Conservation (phyloP, 2,329 filamentous ascomycete genomes). For the Aspergillus sp. region DNA sequence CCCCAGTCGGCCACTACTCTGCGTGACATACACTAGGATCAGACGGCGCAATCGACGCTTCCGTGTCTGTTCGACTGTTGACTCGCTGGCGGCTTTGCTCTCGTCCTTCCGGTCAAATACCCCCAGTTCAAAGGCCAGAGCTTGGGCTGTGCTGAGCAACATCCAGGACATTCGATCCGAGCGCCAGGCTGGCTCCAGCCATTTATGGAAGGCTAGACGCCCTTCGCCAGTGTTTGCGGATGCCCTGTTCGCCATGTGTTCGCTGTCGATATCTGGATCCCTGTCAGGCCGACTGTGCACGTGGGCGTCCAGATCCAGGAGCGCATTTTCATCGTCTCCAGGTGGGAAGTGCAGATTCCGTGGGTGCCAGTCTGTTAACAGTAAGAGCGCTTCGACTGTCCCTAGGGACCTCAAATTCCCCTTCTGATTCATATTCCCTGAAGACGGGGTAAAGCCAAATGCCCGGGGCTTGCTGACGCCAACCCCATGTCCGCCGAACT, state of each 20-base stretch:
- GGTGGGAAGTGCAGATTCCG: slow-evolving; percentile 86
- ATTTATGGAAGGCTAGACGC: slow-evolving; percentile 75
- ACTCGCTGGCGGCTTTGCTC: slow-evolving; percentile 48
- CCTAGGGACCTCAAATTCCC: slow-evolving; percentile 81
- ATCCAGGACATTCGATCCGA: slow-evolving; percentile 98
- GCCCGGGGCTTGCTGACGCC: slow-evolving; percentile 59
- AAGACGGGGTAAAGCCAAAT: slow-evolving; percentile 54
- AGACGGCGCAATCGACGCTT: slow-evolving; percentile 77
- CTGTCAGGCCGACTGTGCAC: slow-evolving; percentile 46
- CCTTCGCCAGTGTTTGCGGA: slow-evolving; percentile 62
- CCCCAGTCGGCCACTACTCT: slow-evolving; percentile 84
- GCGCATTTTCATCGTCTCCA: slow-evolving; percentile 56
- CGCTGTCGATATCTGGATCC: slow-evolving; percentile 32
- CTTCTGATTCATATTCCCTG: slow-evolving; percentile 48
- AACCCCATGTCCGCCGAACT: slow-evolving; percentile 67
- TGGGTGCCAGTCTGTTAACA: slow-evolving; percentile 95
- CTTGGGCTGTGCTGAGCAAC: slow-evolving; percentile 83
- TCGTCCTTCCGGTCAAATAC: slow-evolving; percentile 89
- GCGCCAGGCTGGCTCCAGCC: slow-evolving; percentile 92
- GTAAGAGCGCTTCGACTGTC: slow-evolving; percentile 87
- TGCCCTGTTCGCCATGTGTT: slow-evolving; percentile 36
- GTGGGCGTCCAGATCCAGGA: slow-evolving; percentile 64
- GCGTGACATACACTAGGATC: slow-evolving; percentile 82
- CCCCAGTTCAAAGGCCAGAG: slow-evolving; percentile 84
- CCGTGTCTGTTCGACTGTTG: slow-evolving; percentile 58